Percentiles rank a stretch among this genome's conserved stretches.
Evolutionary conservation across 768 basidiomycete genomes (phyloP).

Genomic region (Tephrocybe sp.): DNA sequence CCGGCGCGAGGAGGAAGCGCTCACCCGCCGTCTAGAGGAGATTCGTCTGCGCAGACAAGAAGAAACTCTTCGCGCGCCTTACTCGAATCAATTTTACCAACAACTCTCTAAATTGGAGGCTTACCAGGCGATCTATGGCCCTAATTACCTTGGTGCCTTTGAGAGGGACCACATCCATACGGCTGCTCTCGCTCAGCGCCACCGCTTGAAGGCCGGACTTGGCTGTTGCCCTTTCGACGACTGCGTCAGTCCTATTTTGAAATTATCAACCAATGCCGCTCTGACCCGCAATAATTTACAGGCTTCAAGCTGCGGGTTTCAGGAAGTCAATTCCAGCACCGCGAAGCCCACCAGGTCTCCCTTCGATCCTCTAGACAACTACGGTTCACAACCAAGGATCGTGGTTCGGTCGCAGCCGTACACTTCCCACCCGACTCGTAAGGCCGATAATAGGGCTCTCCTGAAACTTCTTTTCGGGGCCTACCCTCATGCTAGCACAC

Average conservation of each 20-base stretch:
- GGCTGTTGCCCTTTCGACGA: not conserved
- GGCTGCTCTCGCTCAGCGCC: not conserved
- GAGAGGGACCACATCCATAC: not conserved
- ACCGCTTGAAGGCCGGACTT: not conserved
- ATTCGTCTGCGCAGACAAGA: constrained; percentile 16
- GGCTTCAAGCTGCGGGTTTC: too few species aligned
- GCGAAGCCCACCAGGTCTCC: too few species aligned
- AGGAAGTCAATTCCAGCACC: too few species aligned
- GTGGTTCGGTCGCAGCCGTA: too few species aligned
- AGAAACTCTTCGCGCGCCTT: not conserved
- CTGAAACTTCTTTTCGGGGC: too few species aligned
- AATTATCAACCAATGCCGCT: not conserved
- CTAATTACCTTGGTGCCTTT: not conserved
- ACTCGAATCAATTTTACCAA: not conserved
- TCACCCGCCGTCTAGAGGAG: constrained; percentile 22
- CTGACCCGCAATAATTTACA: not conserved
- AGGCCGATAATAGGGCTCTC: too few species aligned
- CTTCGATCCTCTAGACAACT: too few species aligned
- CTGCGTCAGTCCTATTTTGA: not conserved
- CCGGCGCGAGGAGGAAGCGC: constrained; percentile 27
- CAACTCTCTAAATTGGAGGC: not conserved
- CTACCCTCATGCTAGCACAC: too few species aligned
- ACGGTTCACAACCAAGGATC: too few species aligned
- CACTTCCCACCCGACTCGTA: too few species aligned
- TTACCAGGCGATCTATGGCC: not conserved